A percentile compares a stretch with the other conserved stretches of the same genome.
Conservation (phyloP, 2,329 filamentous ascomycete genomes). For the Claviceps purpurea region DNA sequence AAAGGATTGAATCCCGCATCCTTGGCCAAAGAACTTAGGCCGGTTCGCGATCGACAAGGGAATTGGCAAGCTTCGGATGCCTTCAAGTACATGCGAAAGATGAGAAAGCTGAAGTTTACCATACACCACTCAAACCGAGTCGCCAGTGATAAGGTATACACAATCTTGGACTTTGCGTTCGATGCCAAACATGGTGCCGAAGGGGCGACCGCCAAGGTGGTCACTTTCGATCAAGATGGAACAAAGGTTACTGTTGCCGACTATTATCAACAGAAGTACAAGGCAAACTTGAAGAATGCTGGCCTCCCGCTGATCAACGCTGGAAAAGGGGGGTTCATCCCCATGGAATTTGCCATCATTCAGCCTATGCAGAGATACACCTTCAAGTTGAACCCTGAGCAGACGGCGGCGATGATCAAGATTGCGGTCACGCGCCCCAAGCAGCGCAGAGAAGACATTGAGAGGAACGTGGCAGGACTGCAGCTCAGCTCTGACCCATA, state of each 20-base stretch:
- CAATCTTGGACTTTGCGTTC: conserved; percentile 37
- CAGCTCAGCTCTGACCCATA: conserved; percentile 56
- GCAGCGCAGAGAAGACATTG: conserved; percentile 54
- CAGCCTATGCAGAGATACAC: conserved; percentile 44
- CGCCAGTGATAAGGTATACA: conserved; percentile 34
- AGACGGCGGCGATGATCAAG: conserved; percentile 84
- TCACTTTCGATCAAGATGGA: conserved; percentile 41
- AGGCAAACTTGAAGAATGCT: conserved; percentile 30
- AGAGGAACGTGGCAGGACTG: conserved; percentile 42
- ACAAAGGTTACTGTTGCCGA: conserved; percentile 34
- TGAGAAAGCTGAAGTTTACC: conserved; percentile 42
- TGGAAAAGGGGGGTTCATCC: conserved; percentile 39
- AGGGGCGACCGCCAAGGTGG: conserved; percentile 36
- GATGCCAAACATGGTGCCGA: conserved; percentile 26
- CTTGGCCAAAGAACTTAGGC: conserved; percentile 20
- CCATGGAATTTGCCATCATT: conserved; percentile 46
- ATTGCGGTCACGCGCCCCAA: conserved; percentile 71
- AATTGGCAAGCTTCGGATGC: conserved; percentile 30
- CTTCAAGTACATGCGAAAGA: conserved; percentile 40
- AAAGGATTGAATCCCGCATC: conserved; percentile 15
- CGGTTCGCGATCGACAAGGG: conserved; percentile 16
- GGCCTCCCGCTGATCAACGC: conserved; percentile 46
- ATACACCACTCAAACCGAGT: conserved; percentile 36
- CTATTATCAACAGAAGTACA: conserved; percentile 45
- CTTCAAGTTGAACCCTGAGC: conserved; percentile 44